These are phyloP conservation scores for Apophysomyces ossiformis DNA, from an alignment of 371 early-diverging fungal species.

Conservation along the genomic window DNA sequence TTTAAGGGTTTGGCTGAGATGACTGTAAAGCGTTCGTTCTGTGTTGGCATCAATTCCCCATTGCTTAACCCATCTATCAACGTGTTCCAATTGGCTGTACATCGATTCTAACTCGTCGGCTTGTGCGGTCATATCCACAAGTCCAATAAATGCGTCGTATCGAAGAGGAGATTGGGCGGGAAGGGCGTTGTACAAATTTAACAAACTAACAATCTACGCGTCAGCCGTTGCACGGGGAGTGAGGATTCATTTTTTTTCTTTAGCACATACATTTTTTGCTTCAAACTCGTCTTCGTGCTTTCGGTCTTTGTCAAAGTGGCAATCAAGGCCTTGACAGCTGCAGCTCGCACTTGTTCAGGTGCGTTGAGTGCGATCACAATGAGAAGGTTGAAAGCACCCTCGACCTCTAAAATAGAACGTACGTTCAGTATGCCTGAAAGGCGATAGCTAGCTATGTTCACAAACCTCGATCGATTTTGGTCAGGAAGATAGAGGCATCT, in stretches of 20 bases:
- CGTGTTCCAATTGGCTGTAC: conserved; percentile 63
- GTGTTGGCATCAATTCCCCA: conserved; percentile 73
- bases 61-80: conserved; percentile 73
- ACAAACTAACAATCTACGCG: conserved; percentile 59
- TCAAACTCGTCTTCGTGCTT: conserved; percentile 56
- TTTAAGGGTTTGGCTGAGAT: conserved; percentile 68
- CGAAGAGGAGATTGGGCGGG: conserved; percentile 68
- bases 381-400: conserved; percentile 73
- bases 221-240: conserved; percentile 8
- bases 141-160: conserved; percentile 72
- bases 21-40: conserved; percentile 66
- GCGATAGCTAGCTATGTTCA: background rate
- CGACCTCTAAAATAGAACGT: conserved; percentile 56
- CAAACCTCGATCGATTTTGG: conserved; percentile 65
- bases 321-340: conserved; percentile 57
- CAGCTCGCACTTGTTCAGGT: conserved; percentile 35
- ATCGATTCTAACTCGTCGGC: conserved; percentile 76
- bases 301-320: conserved; percentile 57
- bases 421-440: too few relatives aligned
- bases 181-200: conserved; percentile 83
- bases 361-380: conserved; percentile 60
- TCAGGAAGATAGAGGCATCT: conserved; percentile 64
- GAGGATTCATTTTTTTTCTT: background rate
- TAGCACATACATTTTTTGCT: conserved; percentile 65
- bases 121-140: conserved; percentile 76